Evolutionary conservation across 495 filamentous ascomycete species (phyloP), one percentile per base, ranked within the genome.

Genomic region (Penicillium pancosmium): DNA sequence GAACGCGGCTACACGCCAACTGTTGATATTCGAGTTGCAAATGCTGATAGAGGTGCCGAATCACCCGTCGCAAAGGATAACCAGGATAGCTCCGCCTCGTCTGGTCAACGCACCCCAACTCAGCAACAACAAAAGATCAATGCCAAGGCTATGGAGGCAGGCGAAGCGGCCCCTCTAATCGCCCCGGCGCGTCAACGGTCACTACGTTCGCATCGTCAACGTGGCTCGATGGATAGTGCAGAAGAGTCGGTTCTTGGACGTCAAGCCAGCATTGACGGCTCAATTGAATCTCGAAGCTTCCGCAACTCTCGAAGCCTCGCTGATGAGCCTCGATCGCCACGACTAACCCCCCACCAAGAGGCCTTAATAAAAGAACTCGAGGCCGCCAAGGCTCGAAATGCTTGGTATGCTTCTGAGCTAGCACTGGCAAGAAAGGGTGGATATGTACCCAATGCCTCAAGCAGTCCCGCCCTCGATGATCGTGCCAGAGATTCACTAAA

Each of bases 371-470:
- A 91, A 66, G 95, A 98, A 60, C 81, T 99, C 5, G 92, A 98
- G 66, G 75, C 84, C 4, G 79, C 87, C 10, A 91, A 89, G 68
- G 91, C 87, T 62, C 86, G 88, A 23, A 98, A 96, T 71, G 92
- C 93, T 1, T 99, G 94, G 94, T 97, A 94, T 73, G 92, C 92
- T 7, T 96, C 93, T 2, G 94, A 99, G 72, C 76, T 99, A 31
- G 91, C 94, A 15, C 73, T 98, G 55, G 94, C 94, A 4, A 85
- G 88, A 48, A 93, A 95, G 72, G 86, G 89, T 10, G 94, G 94
- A 8, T 98, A 97, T 67, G 80, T 83, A 9, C 85, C 90, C 13
- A 91, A 85, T 63, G 71, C 87, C 1, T 86, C 90, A 12, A 82
- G 86, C 47, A 91, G 81, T 65, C 88, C 91, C 23, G 80, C 84